A percentile compares a stretch with the other conserved stretches of the same genome.
Evolutionary conservation across 108 stramenopile genomes (phyloP).

Genomic region (Skeletonema menzelii): DNA sequence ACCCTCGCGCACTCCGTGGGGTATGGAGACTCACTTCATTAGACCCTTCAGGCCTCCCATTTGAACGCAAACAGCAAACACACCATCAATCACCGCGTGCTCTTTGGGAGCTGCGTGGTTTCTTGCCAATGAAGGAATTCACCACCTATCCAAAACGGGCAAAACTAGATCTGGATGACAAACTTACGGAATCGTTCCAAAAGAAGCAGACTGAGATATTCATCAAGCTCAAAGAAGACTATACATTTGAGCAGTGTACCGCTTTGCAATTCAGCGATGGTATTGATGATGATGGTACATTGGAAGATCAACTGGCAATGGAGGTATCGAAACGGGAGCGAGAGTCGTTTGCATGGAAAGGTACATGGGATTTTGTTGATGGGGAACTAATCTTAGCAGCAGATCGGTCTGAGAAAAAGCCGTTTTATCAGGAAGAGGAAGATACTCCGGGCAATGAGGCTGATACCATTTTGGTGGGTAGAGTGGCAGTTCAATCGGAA

Average conservation of each 20-base stretch:
- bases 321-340: constrained; percentile 37
- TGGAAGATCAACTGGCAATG: constrained; percentile 31
- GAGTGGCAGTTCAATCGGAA: constrained; percentile 55
- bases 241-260: constrained; percentile 68
- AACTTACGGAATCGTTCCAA: background rate
- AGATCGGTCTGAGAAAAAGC: constrained; percentile 63
- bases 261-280: constrained; percentile 35
- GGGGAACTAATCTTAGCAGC: constrained; percentile 81
- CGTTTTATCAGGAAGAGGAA: constrained; percentile 28
- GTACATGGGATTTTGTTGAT: constrained; percentile 76
- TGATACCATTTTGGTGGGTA: constrained; percentile 75
- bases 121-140: constrained; percentile 77
- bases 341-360: constrained; percentile 55
- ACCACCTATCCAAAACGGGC: constrained; percentile 63
- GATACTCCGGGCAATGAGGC: constrained; percentile 12
- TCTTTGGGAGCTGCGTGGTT: constrained; percentile 22
- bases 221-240: constrained; percentile 81
- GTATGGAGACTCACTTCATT: constrained; percentile 63
- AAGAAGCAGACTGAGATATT: constrained; percentile 62
- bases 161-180: background rate
- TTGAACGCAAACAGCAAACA: constrained; percentile 27
- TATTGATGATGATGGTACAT: constrained; percentile 8
- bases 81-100: constrained; percentile 13
- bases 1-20: constrained; percentile 70
- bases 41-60: constrained; percentile 41